Percentiles rank a stretch among this genome's conserved stretches.
Evolutionary conservation across 345 rosid genomes (phyloP).

Genomic region (Adansonia digitata): DNA sequence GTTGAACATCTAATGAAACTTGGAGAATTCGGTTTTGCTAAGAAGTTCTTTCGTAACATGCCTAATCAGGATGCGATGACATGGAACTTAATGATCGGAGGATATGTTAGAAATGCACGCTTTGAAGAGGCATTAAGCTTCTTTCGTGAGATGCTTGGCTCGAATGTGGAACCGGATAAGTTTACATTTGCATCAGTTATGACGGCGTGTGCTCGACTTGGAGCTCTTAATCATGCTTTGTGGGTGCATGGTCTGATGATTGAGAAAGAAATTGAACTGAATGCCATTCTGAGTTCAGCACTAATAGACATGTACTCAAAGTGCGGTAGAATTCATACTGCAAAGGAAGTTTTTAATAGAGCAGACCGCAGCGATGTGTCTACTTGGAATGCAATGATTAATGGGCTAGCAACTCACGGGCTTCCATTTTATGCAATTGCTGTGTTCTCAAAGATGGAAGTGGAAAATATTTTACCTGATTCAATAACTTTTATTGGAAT

Average conservation of each 20-base stretch:
- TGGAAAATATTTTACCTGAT: slow-evolving; percentile 52
- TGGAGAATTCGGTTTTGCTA: slow-evolving; percentile 52
- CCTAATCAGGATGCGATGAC: slow-evolving; percentile 48
- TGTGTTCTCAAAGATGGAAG: slow-evolving; percentile 53
- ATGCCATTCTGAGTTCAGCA: slow-evolving; percentile 57
- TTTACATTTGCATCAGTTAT: slow-evolving; percentile 60
- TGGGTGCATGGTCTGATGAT: slow-evolving; percentile 64
- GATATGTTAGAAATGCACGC: slow-evolving; percentile 49
- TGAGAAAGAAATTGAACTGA: slow-evolving; percentile 36
- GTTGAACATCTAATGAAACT: slow-evolving; percentile 42
- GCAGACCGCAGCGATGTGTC: slow-evolving; percentile 43
- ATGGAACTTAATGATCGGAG: slow-evolving; percentile 79
- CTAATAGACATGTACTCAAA: slow-evolving; percentile 68
- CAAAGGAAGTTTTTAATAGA: slow-evolving; percentile 51
- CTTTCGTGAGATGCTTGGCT: slow-evolving; percentile 46
- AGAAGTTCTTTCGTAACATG: slow-evolving; percentile 46
- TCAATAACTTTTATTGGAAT: slow-evolving; percentile 59
- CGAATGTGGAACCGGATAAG: slow-evolving; percentile 51
- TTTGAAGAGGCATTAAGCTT: slow-evolving; percentile 48
- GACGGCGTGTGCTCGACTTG: slow-evolving; percentile 68
- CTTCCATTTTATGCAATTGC: slow-evolving; percentile 48
- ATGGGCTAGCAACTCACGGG: slow-evolving; percentile 73
- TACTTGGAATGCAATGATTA: slow-evolving; percentile 78
- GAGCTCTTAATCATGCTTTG: slow-evolving; percentile 43
- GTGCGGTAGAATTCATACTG: slow-evolving; percentile 59